Evolutionary conservation across 164 flowering plant genomes (phyloP).

Genomic region (Vitis riparia): DNA sequence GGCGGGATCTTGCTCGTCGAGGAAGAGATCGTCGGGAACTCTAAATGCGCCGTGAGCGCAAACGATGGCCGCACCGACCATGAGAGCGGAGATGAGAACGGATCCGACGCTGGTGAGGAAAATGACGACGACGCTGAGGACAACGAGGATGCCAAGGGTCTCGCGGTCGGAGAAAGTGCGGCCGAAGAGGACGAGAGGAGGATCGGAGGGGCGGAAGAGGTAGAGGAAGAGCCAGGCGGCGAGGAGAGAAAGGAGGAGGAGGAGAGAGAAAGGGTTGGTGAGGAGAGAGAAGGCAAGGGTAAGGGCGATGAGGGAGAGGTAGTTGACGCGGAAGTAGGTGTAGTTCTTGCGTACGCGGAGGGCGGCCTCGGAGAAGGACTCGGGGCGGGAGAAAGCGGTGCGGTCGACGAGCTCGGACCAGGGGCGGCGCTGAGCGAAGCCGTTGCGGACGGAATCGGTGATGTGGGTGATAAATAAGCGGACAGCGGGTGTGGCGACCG

Average conservation of each 20-base stretch:
- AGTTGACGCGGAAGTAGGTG: constrained; percentile 77
- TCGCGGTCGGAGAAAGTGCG: constrained; percentile 66
- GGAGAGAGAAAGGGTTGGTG: constrained; percentile 65
- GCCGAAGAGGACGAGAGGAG: constrained; percentile 61
- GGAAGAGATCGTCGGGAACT: constrained; percentile 78
- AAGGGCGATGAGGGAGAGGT: constrained; percentile 44
- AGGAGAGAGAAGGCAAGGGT: constrained; percentile 65
- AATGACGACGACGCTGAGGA: constrained; percentile 49
- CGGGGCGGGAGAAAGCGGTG: constrained; percentile 60
- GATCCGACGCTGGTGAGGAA: constrained; percentile 84
- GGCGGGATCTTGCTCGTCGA: constrained; percentile 64
- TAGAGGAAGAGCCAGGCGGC: constrained; percentile 74
- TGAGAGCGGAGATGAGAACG: constrained; percentile 57
- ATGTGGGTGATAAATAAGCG: constrained; percentile 59
- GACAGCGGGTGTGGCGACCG: constrained; percentile 63
- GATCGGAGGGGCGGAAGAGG: constrained; percentile 76
- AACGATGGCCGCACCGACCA: constrained; percentile 57
- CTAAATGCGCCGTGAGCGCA: constrained; percentile 71
- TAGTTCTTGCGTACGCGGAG: constrained; percentile 73
- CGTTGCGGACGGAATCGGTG: constrained; percentile 45
- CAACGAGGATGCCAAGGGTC: constrained; percentile 46
- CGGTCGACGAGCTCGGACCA: constrained; percentile 80
- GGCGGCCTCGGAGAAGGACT: constrained; percentile 67
- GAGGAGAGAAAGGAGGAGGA: constrained; percentile 57
- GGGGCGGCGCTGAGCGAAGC: constrained; percentile 70